Evolutionary conservation across 1,139 yeast species (phyloP).

Genomic region (Pichia sp.): DNA sequence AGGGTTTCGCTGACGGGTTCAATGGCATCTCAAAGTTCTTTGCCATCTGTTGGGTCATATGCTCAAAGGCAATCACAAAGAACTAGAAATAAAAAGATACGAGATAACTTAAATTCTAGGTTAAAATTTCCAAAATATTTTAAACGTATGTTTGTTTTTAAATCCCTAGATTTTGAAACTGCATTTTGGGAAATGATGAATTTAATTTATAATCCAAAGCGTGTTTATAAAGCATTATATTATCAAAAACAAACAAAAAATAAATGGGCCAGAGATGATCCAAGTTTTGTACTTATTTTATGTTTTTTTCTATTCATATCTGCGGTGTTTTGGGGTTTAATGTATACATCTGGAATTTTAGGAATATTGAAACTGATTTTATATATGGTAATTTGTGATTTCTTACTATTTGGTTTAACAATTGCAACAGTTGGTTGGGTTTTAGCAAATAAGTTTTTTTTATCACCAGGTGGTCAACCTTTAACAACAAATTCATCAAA

Average conservation of each 20-base stretch:
- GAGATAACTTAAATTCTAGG: conserved; percentile 20
- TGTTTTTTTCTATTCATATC: conserved; percentile 59
- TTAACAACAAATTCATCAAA: conserved; percentile 4
- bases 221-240: conserved; percentile 75
- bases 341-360: conserved; percentile 58
- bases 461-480: conserved; percentile 27
- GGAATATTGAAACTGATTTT: conserved; percentile 60
- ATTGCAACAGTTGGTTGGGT: conserved; percentile 72
- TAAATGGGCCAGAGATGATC: conserved; percentile 85
- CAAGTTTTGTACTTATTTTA: conserved; percentile 71
- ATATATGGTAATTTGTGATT: conserved; percentile 83
- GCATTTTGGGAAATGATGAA: conserved; percentile 88
- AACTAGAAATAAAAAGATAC: conserved; percentile 19
- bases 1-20: conserved; percentile 23
- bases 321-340: conserved; percentile 87
- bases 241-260: conserved; percentile 68
- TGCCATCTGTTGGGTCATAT: conserved; percentile 24
- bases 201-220: conserved; percentile 65
- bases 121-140: conserved; percentile 36
- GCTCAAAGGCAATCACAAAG: conserved; percentile 24
- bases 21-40: conserved; percentile 23
- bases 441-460: conserved; percentile 58
- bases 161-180: conserved; percentile 82
- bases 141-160: conserved; percentile 59
- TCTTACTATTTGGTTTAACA: conserved; percentile 60